Percentiles rank a stretch among this genome's conserved stretches.
These are phyloP conservation scores for Termitomyces sp. DNA, from an alignment of 768 basidiomycete genomes.

Conservation along the genomic window DNA sequence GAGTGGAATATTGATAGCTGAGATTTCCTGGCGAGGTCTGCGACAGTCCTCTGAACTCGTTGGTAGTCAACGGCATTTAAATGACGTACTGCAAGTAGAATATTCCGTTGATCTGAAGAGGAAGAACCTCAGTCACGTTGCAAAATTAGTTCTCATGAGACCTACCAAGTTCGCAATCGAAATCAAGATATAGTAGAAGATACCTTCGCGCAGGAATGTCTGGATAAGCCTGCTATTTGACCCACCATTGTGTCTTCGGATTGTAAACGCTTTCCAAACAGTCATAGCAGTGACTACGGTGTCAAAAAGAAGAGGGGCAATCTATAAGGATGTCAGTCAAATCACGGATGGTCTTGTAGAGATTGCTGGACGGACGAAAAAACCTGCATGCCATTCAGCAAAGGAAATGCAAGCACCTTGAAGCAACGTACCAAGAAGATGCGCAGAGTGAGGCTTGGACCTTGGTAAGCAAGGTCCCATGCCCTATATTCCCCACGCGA, in stretches of 20 bases:
- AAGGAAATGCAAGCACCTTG: neutral
- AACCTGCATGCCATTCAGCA: constrained; percentile 28
- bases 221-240: constrained; percentile 77
- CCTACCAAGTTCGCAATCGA: constrained; percentile 75
- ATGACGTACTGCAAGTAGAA: constrained; percentile 74
- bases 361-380: constrained; percentile 43
- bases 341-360: neutral
- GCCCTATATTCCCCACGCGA: constrained; percentile 22
- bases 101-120: constrained; percentile 62
- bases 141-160: neutral
- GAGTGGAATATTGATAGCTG: constrained; percentile 78
- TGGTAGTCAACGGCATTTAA: neutral
- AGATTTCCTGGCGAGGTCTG: constrained; percentile 78
- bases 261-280: constrained; percentile 71
- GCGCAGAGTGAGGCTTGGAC: constrained; percentile 80
- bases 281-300: constrained; percentile 80
- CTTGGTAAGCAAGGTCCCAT: constrained; percentile 73
- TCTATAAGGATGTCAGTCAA: constrained; percentile 34
- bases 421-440: constrained; percentile 60
- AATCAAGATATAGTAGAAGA: constrained; percentile 82
- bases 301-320: constrained; percentile 78
- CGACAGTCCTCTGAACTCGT: neutral
- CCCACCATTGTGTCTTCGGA: constrained; percentile 69
- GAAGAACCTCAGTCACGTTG: neutral
- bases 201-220: constrained; percentile 80